A percentile compares a stretch with the other conserved stretches of the same genome.
Evolutionary conservation across 2,329 filamentous ascomycete species (phyloP).

Genomic region (Sphaerostilbella broomeana): DNA sequence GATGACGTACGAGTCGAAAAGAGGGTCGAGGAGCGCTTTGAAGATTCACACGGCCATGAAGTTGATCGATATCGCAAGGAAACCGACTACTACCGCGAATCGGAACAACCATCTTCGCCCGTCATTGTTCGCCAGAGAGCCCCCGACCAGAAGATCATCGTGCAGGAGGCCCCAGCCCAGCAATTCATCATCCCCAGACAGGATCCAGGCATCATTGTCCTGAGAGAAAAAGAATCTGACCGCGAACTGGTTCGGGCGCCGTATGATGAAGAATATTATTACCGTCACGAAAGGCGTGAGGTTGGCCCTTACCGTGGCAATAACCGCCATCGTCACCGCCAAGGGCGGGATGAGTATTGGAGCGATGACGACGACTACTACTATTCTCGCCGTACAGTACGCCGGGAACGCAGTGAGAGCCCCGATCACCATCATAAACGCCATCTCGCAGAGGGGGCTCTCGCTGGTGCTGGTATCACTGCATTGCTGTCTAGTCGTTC

Average conservation of each 20-base stretch:
- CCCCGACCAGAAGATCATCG: constrained; percentile 54
- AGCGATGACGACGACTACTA: constrained; percentile 43
- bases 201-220: constrained; percentile 39
- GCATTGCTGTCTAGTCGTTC: constrained; percentile 53
- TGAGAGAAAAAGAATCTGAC: constrained; percentile 37
- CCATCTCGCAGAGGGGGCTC: constrained; percentile 57
- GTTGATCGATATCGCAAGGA: constrained; percentile 55
- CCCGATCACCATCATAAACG: constrained; percentile 46
- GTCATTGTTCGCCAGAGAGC: constrained; percentile 52
- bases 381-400: constrained; percentile 39
- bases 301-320: constrained; percentile 34
- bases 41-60: constrained; percentile 41
- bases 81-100: constrained; percentile 54
- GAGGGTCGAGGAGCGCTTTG: constrained; percentile 43
- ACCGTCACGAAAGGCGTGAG: constrained; percentile 41
- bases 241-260: constrained; percentile 28
- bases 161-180: constrained; percentile 50
- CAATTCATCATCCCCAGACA: constrained; percentile 44
- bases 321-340: constrained; percentile 33
- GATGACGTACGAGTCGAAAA: constrained; percentile 50
- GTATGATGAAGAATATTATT: constrained; percentile 45
- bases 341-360: constrained; percentile 37
- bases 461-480: constrained; percentile 55
- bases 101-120: constrained; percentile 42
- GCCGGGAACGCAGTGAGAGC: constrained; percentile 45